phyloP scores from a whole-genome alignment of 1,284 basidiomycete species.

The Dichomitus squalens region DNA sequence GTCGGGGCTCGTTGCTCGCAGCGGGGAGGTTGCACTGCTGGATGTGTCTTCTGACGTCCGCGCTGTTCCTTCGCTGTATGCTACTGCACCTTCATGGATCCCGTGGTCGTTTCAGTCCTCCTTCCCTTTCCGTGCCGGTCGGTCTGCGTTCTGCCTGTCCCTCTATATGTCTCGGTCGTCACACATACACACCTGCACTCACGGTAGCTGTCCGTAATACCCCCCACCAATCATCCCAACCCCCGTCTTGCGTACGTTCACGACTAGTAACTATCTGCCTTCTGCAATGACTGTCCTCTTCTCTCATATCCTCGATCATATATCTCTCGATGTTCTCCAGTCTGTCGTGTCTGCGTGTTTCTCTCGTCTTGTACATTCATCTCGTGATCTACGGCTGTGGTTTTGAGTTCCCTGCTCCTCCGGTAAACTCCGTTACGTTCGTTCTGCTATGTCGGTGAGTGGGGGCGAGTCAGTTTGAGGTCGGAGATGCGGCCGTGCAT shows the following conservation, averaged over 20 bases:
- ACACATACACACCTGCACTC: conserved; percentile 8
- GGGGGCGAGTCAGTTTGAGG: too few relatives aligned
- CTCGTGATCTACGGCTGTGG: neutral
- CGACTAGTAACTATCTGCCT: conserved; percentile 30
- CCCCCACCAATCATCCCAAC: conserved; percentile 8
- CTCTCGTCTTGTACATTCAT: neutral
- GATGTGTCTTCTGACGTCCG: neutral
- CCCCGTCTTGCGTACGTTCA: conserved; percentile 21
- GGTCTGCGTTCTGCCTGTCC: neutral
- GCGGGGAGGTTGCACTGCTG: neutral
- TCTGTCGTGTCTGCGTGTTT: neutral
- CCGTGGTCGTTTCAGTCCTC: neutral
- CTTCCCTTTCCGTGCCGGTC: neutral
- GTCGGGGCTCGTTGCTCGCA: neutral
- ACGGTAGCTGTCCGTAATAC: conserved; percentile 31
- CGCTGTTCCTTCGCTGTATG: neutral
- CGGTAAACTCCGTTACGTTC: too few relatives aligned
- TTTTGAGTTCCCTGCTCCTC: neutral
- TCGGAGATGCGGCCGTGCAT: too few relatives aligned
- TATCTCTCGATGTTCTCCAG: neutral
- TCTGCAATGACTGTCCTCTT: conserved; percentile 34
- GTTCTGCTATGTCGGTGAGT: too few relatives aligned
- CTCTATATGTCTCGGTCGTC: too few relatives aligned
- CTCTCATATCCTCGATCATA: conserved; percentile 23
- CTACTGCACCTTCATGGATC: neutral